A percentile compares a stretch with the other conserved stretches of the same genome.
Evolutionary conservation across 2,329 filamentous ascomycete species (phyloP).

Genomic region (Penicillium concentricum): DNA sequence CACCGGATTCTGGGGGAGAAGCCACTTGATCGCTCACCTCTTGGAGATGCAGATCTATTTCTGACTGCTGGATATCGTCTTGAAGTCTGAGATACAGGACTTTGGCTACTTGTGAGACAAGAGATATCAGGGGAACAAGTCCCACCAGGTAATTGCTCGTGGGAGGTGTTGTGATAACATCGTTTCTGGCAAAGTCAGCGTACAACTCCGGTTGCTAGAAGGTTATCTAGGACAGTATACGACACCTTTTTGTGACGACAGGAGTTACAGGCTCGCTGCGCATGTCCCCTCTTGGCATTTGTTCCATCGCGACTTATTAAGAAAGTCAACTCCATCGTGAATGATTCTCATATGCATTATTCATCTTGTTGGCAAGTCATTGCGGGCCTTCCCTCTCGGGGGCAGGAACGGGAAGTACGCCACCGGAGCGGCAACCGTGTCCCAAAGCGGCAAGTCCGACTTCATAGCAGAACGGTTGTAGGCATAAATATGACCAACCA

Average conservation of each 20-base stretch:
- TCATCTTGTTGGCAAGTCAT: not conserved
- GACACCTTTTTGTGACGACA: slow-evolving; percentile 9
- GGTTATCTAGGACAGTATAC: not conserved
- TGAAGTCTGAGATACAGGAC: not conserved
- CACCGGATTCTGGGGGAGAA: not conserved
- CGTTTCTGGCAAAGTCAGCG: not conserved
- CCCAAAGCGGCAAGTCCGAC: slow-evolving; percentile 1
- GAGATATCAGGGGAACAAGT: not conserved
- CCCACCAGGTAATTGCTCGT: too few species aligned
- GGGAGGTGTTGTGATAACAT: not conserved
- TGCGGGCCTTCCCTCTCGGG: not conserved
- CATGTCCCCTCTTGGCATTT: slow-evolving; percentile 1
- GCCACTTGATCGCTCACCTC: not conserved
- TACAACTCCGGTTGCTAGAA: not conserved
- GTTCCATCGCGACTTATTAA: not conserved
- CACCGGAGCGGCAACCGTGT: not conserved
- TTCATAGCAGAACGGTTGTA: not conserved
- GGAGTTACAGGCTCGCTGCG: not conserved
- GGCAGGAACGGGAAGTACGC: not conserved
- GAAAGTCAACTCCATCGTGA: slow-evolving; percentile 7
- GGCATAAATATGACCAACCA: too few species aligned
- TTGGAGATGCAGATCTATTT: slow-evolving; percentile 7
- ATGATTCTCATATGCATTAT: not conserved
- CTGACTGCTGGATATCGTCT: not conserved
- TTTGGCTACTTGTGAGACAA: not conserved